Base-by-base conservation (phyloP, 2,329 filamentous ascomycete species). In the Trichoderma afroharzianum region DNA sequence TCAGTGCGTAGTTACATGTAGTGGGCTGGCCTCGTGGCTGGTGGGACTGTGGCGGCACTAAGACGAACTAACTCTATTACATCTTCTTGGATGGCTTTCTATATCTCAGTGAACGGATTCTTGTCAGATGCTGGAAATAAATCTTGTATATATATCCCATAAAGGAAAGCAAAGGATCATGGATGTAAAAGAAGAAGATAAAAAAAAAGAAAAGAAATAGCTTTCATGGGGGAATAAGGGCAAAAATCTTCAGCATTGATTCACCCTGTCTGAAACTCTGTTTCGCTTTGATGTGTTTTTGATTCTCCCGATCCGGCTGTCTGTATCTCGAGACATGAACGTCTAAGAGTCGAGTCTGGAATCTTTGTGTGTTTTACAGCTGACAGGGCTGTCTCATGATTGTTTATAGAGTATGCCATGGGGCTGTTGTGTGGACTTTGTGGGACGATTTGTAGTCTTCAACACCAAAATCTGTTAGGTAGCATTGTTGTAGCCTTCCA, bases 11-110 rank as follows among this genome's bases (percentile, higher is more conserved):
- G 26, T 21, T 33, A n/a, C n/a, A n/a, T n/a, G n/a, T n/a, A 47
- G 64, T 68, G 53, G 64, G 36, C 30, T 67, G 36, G 24, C 26
- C 62, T 58, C 53, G 64, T 59, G 64, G 64, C 64, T 68, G 28
- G 66, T 68, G 64, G 66, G 66, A 43, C 59, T 57, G 53, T 36
- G 7, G 32, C 33, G 21, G 50, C 36, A 39, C 64, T 68, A 59
- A 50, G 21, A 21, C 30, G 15, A 9, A 57, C 55, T 33, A 24
- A 55, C 30, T 30, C 28, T 30, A 18, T 36, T 36, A 18, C 21
- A 21, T 9, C 21, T 62, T 24, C 11, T 11, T 50, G 43, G 43
- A 50, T 21, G n/a, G 1, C 36, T 7, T 32, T 14, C 4, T 1
- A 32, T 50, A 6, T 50, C 4, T 12, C 1, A 14, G n/a, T 14